phyloP scores from a whole-genome alignment of 2,329 filamentous ascomycete genomes.

The Colletotrichum abscissum region DNA sequence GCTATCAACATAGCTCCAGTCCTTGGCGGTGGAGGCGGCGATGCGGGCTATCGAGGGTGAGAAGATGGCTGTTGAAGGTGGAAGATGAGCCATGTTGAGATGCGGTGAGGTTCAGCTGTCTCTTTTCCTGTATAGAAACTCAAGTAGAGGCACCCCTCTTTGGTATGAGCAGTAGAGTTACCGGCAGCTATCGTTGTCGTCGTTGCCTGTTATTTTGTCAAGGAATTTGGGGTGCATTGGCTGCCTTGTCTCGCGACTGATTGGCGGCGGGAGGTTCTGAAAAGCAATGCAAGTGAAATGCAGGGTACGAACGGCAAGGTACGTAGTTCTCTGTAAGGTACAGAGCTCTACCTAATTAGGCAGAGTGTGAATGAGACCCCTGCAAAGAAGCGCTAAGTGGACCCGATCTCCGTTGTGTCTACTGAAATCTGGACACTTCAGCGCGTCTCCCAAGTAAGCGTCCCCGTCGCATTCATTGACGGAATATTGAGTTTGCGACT shows the following conservation, averaged over 20 bases:
- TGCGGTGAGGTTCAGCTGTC: background rate
- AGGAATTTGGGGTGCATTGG: background rate
- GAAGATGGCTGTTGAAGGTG: constrained; percentile 66
- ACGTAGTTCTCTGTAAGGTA: background rate
- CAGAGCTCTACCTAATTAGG: background rate
- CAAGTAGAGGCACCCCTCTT: background rate
- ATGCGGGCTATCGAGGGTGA: constrained; percentile 77
- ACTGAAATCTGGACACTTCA: constrained; percentile 49
- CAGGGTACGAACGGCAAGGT: background rate
- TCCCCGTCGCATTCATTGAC: constrained; percentile 5
- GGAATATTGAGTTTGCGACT: background rate
- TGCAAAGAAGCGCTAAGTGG: constrained; percentile 1
- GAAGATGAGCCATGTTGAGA: constrained; percentile 51
- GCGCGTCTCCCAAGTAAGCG: background rate
- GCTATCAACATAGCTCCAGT: constrained; percentile 88
- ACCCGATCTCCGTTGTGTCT: background rate
- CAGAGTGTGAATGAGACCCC: background rate
- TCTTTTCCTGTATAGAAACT: background rate
- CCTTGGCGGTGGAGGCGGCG: constrained; percentile 84
- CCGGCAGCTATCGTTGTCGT: background rate
- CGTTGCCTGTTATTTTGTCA: background rate
- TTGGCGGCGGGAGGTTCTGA: background rate
- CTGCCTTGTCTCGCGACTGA: background rate
- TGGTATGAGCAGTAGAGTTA: background rate
- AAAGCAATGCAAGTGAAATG: background rate